Evolutionary conservation across 805 yeast species (phyloP).

Genomic region (Pichia paraexigua): DNA sequence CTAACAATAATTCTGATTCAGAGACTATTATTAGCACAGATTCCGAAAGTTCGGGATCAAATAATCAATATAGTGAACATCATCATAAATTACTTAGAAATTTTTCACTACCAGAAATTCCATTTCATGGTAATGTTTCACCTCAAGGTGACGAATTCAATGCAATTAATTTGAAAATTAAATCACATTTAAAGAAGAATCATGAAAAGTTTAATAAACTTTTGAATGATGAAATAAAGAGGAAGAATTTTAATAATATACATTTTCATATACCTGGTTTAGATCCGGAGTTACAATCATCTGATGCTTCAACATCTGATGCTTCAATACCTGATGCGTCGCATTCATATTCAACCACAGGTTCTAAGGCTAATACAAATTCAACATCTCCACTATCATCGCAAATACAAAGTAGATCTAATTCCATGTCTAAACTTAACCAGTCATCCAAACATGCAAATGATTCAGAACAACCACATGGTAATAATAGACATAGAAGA

Average conservation of each 20-base stretch:
- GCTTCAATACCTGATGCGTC: neutral
- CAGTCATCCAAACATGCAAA: neutral
- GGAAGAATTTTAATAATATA: neutral
- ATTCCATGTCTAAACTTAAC: neutral
- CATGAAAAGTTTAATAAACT: neutral
- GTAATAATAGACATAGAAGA: conserved; percentile 31
- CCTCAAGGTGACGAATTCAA: conserved; percentile 6
- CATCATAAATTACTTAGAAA: neutral
- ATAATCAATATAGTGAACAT: neutral
- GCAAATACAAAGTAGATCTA: neutral
- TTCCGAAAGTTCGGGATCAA: neutral
- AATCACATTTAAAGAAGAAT: conserved; percentile 1
- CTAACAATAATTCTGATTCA: neutral
- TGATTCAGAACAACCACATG: neutral
- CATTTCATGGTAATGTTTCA: neutral
- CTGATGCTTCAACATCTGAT: neutral
- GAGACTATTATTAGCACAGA: neutral
- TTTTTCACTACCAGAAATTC: neutral
- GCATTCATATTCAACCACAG: neutral
- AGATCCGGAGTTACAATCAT: conserved; percentile 1
- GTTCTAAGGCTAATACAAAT: neutral
- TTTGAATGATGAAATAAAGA: neutral
- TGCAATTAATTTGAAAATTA: conserved; percentile 1
- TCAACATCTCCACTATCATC: neutral
- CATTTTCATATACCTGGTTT: conserved; percentile 2